Percentiles rank a stretch among this genome's conserved stretches.
Evolutionary conservation across 148 eudicot species (phyloP).

Genomic region (Selenicereus undatus): DNA sequence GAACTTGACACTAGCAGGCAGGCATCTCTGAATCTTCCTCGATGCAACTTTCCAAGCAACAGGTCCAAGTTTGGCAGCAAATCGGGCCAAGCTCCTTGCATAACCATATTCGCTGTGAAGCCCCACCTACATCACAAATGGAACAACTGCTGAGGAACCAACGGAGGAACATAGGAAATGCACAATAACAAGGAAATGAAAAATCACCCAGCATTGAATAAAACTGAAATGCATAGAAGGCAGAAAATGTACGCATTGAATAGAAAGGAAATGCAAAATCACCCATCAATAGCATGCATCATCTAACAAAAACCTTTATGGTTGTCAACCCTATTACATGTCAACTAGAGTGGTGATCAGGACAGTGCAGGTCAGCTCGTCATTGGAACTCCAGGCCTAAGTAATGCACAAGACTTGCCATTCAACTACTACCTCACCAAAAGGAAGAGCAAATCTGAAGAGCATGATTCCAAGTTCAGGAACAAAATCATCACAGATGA

Average conservation of each 20-base stretch:
- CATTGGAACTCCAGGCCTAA: not conserved
- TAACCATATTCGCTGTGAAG: conserved; percentile 68
- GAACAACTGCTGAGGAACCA: not conserved
- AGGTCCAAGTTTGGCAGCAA: conserved; percentile 88
- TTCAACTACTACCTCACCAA: not conserved
- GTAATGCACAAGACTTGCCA: not conserved
- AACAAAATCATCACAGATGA: not conserved
- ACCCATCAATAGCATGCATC: not conserved
- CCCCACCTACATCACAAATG: conserved; percentile 54
- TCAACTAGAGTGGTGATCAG: not conserved
- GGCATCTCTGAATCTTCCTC: conserved; percentile 50
- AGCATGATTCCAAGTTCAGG: not conserved
- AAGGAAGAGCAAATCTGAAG: not conserved
- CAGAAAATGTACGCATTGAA: not conserved
- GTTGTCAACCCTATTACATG: not conserved
- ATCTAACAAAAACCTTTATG: not conserved
- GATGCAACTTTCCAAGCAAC: conserved; percentile 80
- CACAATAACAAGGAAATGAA: not conserved
- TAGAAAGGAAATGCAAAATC: not conserved
- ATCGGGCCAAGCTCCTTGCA: conserved; percentile 84
- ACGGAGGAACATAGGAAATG: not conserved
- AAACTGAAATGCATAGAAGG: not conserved
- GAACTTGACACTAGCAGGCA: conserved; percentile 59
- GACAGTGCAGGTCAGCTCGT: not conserved
- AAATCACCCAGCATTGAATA: no score